These are phyloP conservation scores for Clonostachys rosea DNA, from an alignment of 2,329 filamentous ascomycete species.

Conservation along the genomic window DNA sequence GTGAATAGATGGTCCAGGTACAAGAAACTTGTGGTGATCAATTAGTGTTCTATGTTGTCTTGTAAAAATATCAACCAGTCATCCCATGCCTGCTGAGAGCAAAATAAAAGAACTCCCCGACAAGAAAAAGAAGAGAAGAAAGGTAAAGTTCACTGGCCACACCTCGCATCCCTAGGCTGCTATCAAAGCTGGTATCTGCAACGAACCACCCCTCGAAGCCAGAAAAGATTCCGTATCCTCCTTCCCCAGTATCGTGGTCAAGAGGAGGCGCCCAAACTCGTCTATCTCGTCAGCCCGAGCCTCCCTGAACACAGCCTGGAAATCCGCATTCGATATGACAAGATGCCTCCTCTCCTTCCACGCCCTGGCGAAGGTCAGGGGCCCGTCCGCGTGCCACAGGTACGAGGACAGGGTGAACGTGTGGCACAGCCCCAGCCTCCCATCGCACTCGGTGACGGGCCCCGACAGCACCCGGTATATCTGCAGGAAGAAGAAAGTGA, in stretches of 20 bases:
- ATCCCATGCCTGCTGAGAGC: too few species aligned
- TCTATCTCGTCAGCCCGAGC: slow-evolving; percentile 36
- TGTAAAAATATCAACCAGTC: too few species aligned
- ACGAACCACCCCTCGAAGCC: slow-evolving; percentile 10
- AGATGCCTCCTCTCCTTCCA: slow-evolving; percentile 28
- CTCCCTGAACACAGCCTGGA: slow-evolving; percentile 17
- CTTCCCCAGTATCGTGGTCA: slow-evolving; percentile 12
- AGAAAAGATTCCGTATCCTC: slow-evolving; percentile 26
- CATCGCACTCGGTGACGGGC: slow-evolving; percentile 16
- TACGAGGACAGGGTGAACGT: slow-evolving; percentile 31
- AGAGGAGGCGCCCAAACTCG: slow-evolving; percentile 30
- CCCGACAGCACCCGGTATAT: slow-evolving; percentile 26
- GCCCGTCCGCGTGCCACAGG: slow-evolving; percentile 27
- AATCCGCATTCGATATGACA: slow-evolving; percentile 21
- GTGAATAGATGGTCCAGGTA: too few species aligned
- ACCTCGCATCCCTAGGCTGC: too few species aligned
- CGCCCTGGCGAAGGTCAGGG: slow-evolving; percentile 27
- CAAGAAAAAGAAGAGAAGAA: too few species aligned
- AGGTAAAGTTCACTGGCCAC: too few species aligned
- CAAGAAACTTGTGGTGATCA: too few species aligned
- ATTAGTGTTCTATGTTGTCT: too few species aligned
- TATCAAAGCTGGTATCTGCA: background rate
- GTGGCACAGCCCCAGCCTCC: slow-evolving; percentile 19
- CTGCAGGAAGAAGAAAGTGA: slow-evolving; percentile 39
- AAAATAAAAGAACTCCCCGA: too few species aligned